Evolutionary conservation across 345 rosid genomes (phyloP).

Genomic region (Brassica carinata): DNA sequence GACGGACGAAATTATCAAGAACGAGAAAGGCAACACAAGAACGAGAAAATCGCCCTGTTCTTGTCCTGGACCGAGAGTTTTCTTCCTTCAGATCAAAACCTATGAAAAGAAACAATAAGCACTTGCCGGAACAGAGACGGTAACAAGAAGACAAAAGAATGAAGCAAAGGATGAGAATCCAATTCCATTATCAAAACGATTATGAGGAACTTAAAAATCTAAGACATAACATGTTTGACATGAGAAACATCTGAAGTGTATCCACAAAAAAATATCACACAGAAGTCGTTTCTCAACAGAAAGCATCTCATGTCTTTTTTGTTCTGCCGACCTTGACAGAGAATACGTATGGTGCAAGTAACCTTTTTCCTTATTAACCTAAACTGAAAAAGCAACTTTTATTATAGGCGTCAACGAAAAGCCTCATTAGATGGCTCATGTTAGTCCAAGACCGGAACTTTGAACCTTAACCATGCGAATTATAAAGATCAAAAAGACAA

Average conservation of each 20-base stretch:
- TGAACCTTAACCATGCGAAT: slow-evolving; percentile 35
- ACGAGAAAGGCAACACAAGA: slow-evolving; percentile 6
- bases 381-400: slow-evolving; percentile 26
- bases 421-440: slow-evolving; percentile 35
- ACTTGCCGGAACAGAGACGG: slow-evolving; percentile 12
- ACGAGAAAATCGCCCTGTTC: not conserved
- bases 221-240: slow-evolving; percentile 24
- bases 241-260: slow-evolving; percentile 24
- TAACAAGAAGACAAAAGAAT: slow-evolving; percentile 21
- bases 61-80: not conserved
- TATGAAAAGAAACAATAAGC: slow-evolving; percentile 22
- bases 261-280: slow-evolving; percentile 21
- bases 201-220: slow-evolving; percentile 15
- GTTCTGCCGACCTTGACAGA: slow-evolving; percentile 19
- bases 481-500: slow-evolving; percentile 16
- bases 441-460: slow-evolving; percentile 32
- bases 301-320: slow-evolving; percentile 30
- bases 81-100: slow-evolving; percentile 29
- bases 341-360: slow-evolving; percentile 44
- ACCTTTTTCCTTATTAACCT: slow-evolving; percentile 14
- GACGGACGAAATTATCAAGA: not conserved
- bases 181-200: slow-evolving; percentile 15
- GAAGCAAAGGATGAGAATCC: slow-evolving; percentile 36
- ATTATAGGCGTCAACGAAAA: slow-evolving; percentile 40
- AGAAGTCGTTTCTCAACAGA: slow-evolving; percentile 42